Base-by-base conservation (phyloP, 352 stramenopile species). In the Pythium chondricola region DNA sequence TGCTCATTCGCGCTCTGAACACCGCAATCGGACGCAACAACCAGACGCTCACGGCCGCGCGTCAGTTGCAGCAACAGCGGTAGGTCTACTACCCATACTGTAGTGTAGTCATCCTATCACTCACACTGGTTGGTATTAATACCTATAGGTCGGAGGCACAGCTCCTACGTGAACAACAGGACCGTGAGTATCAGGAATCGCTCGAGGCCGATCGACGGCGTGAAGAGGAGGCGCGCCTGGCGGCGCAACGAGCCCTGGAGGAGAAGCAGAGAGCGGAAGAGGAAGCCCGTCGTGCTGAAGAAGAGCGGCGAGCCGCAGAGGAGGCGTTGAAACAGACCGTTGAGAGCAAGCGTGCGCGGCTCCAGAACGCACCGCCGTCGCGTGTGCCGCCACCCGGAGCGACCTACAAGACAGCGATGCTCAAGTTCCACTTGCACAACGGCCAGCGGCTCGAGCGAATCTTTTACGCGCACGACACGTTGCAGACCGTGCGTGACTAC, bases 141-240 rank as follows among this genome's bases (percentile, higher is more conserved):
- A 13, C 26, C 1, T 18, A 22, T 32, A 82, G 71, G 20, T 77
- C 76, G 43, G 89, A 98, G 62, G 74, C 92, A 41, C 69, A 85
- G 41, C 64, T 90, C 26, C 64, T 98, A 4, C 82, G 93, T 1
- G 74, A 95, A 52, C 86, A 98, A 53, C 93, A 98, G 62, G 90
- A 98, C 71, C 58, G 55, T 22, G 93, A 97, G 66, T 97, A 97
- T 53, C 79, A 96, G 58, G 77, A 97, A 57, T 89, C 93, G 5
- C 69, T 98, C 6, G 72, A 80, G 38, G 88, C 86, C 8, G 93
- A 98, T 67, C 88, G 93, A 43, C 69, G 78, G 52, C 77, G 82
- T 36, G 73, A 86, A 44, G 65, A 88, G 57, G 63, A 73, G 18
- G 58, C 50, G 18, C 65, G 63, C 7, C 63, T 76, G 22, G 58